Conservation (phyloP, 495 filamentous ascomycete species). For the Hypoxylon rickii region DNA sequence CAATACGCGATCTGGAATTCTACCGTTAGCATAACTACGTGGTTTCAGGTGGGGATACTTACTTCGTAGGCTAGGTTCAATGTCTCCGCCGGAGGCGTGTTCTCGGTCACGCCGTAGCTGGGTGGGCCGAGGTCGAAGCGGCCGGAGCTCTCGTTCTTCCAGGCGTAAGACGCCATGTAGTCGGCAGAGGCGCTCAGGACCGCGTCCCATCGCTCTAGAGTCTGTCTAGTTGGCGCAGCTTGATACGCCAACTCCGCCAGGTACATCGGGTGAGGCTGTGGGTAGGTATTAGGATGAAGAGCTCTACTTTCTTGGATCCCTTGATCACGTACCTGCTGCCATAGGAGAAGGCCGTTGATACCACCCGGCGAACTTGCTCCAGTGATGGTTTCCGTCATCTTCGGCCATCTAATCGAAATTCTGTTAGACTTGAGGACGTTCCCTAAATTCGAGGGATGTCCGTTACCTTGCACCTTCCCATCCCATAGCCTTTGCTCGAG, state of each 20-base stretch:
- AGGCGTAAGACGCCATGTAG: conserved; percentile 50
- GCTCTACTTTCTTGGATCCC: too few relatives aligned
- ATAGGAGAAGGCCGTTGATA: conserved; percentile 47
- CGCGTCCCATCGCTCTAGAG: conserved; percentile 45
- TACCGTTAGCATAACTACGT: background rate
- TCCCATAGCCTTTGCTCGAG: conserved; percentile 47
- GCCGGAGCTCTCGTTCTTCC: conserved; percentile 44
- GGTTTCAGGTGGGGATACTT: background rate
- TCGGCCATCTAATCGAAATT: conserved; percentile 41
- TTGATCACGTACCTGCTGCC: conserved; percentile 43
- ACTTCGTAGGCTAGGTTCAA: conserved; percentile 43
- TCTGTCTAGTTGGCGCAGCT: conserved; percentile 36
- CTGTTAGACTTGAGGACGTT: background rate
- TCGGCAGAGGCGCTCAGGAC: conserved; percentile 44
- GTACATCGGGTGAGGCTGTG: conserved; percentile 44
- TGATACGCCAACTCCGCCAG: conserved; percentile 49
- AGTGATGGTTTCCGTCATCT: conserved; percentile 52
- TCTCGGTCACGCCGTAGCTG: conserved; percentile 49
- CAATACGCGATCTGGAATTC: conserved; percentile 47
- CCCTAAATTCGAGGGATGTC: background rate
- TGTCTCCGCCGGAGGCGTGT: conserved; percentile 44
- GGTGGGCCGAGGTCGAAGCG: conserved; percentile 50
- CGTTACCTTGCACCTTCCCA: conserved; percentile 47
- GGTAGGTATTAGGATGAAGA: background rate
- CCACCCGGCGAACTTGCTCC: conserved; percentile 52